A percentile compares a stretch with the other conserved stretches of the same genome.
phyloP scores from a whole-genome alignment of 371 early-diverging fungal species.

The Nematocida displodere region DNA sequence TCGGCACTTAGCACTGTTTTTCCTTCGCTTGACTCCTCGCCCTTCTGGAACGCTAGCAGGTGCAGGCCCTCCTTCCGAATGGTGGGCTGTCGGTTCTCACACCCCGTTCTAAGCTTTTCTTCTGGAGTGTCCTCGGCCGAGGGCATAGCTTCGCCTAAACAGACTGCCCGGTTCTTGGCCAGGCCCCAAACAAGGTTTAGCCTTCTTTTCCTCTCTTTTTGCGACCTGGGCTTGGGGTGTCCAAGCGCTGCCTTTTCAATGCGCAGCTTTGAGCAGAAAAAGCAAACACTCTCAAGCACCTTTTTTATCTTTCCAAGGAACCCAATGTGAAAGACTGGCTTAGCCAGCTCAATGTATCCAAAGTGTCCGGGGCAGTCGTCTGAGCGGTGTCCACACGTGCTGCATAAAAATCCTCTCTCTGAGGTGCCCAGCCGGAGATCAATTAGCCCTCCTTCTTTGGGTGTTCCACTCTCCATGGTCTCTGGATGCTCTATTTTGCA shows the following conservation, averaged over 20 bases:
- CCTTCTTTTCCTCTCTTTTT: slow-evolving; percentile 54
- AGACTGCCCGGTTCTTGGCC: slow-evolving; percentile 76
- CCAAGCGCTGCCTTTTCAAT: slow-evolving; percentile 66
- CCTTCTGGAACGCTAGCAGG: slow-evolving; percentile 69
- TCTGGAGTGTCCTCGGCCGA: slow-evolving; percentile 20
- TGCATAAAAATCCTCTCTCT: slow-evolving; percentile 90
- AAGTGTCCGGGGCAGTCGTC: slow-evolving; percentile 95
- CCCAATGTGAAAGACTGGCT: slow-evolving; percentile 84
- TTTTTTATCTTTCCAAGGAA: slow-evolving; percentile 75
- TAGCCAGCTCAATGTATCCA: slow-evolving; percentile 94
- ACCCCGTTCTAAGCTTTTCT: slow-evolving; percentile 68
- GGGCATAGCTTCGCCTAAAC: slow-evolving; percentile 70
- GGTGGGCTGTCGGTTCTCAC: slow-evolving; percentile 81
- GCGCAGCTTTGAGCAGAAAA: slow-evolving; percentile 90
- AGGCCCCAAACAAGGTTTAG: slow-evolving; percentile 78
- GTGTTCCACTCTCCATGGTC: slow-evolving; percentile 80
- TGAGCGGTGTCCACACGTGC: slow-evolving; percentile 88
- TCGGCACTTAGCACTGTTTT: slow-evolving; percentile 70
- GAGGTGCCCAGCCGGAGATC: slow-evolving; percentile 97
- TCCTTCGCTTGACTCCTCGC: slow-evolving; percentile 63
- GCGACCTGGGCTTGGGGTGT: slow-evolving; percentile 31
- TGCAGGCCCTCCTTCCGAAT: slow-evolving; percentile 81
- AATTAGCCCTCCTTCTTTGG: slow-evolving; percentile 81
- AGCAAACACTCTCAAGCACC: slow-evolving; percentile 94
- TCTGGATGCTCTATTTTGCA: slow-evolving; percentile 88